Conservation (phyloP, 441 rosid genomes). For the Arabidopsis lyrata region DNA sequence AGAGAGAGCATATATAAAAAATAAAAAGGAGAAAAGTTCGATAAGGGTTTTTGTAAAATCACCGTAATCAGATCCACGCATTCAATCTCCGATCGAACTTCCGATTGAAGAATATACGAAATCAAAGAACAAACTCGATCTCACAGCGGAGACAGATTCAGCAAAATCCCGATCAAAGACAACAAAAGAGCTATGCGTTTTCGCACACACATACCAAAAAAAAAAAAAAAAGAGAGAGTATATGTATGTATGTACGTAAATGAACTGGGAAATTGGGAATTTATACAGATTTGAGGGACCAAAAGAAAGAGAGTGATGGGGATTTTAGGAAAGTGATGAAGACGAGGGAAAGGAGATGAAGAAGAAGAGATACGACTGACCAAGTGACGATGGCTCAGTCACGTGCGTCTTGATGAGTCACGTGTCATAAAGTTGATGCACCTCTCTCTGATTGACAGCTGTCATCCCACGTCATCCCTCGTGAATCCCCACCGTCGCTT, state of each 20-base stretch:
- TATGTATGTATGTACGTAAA: conserved; percentile 4
- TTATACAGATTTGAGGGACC: conserved; percentile 31
- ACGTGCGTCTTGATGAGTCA: conserved; percentile 54
- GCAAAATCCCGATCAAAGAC: conserved; percentile 35
- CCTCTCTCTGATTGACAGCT: conserved; percentile 72
- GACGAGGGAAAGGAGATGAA: conserved; percentile 36
- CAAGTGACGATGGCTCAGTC: conserved; percentile 35
- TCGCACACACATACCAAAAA: conserved; percentile 6
- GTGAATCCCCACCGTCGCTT: conserved; percentile 48
- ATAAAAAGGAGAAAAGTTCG: neutral
- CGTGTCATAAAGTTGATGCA: conserved; percentile 62
- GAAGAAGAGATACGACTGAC: conserved; percentile 44
- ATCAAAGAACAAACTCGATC: conserved; percentile 46
- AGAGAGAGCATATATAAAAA: neutral
- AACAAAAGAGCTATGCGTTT: conserved; percentile 16
- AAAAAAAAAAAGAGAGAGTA: conserved; percentile 11
- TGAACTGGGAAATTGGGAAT: neutral
- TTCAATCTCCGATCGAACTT: conserved; percentile 50
- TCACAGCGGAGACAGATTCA: conserved; percentile 26
- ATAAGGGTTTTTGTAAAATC: conserved; percentile 41
- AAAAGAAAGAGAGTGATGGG: conserved; percentile 36
- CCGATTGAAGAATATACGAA: conserved; percentile 48
- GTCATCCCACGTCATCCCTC: conserved; percentile 56
- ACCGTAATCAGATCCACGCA: conserved; percentile 77
- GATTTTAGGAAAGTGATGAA: conserved; percentile 44